phyloP scores from a whole-genome alignment of 1,139 yeast species.

The Komagataea norvegica region DNA sequence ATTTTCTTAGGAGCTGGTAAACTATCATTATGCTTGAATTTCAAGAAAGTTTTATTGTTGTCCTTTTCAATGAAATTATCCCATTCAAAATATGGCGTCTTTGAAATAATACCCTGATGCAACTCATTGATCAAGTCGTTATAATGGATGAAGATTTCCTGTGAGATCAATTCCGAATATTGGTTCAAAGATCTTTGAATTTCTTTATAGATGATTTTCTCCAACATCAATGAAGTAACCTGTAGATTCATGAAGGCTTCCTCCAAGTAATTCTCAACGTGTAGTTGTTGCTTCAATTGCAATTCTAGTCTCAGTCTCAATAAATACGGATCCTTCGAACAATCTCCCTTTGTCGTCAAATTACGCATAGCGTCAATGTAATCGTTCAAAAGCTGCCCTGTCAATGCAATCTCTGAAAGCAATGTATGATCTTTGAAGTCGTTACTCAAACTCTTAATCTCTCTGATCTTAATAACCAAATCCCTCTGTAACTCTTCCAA shows the following conservation, averaged over 20 bases:
- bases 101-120: conserved; percentile 57
- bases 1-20: conserved; percentile 42
- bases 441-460: conserved; percentile 51
- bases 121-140: conserved; percentile 57
- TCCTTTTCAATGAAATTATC: conserved; percentile 59
- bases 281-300: conserved; percentile 62
- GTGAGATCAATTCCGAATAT: conserved; percentile 50
- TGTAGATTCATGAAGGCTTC: conserved; percentile 70
- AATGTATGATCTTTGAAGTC: conserved; percentile 40
- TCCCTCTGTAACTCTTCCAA: conserved; percentile 67
- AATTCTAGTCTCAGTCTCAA: conserved; percentile 59
- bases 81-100: conserved; percentile 68
- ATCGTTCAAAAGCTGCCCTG: conserved; percentile 46
- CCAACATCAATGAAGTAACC: conserved; percentile 65
- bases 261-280: conserved; percentile 64
- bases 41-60: conserved; percentile 36
- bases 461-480: conserved; percentile 59
- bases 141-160: conserved; percentile 54
- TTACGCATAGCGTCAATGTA: conserved; percentile 37
- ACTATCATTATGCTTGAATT: conserved; percentile 45
- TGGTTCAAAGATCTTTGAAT: conserved; percentile 55
- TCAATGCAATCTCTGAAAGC: conserved; percentile 48
- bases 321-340: conserved; percentile 56
- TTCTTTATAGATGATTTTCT: conserved; percentile 62
- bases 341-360: conserved; percentile 14